Percentiles rank a stretch among this genome's conserved stretches.
These are phyloP conservation scores for Pyrenochaeta sp. DNA, from an alignment of 2,329 filamentous ascomycete species.

Conservation along the genomic window DNA sequence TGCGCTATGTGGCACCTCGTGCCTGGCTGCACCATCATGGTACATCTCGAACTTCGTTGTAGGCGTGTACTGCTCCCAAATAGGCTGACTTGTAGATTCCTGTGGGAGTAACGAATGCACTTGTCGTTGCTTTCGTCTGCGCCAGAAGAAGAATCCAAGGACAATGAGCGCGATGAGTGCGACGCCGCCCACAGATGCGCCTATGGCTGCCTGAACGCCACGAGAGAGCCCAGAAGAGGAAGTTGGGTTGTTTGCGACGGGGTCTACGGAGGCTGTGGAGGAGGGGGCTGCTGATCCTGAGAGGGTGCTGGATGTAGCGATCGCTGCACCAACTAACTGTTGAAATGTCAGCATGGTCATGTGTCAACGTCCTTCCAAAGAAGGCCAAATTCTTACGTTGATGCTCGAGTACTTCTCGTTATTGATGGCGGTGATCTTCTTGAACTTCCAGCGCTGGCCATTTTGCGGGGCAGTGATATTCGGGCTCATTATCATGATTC, in stretches of 20 bases:
- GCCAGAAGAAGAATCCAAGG: conserved; percentile 60
- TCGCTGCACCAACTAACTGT: conserved; percentile 10
- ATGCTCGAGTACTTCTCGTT: conserved; percentile 24
- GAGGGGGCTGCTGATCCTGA: conserved; percentile 1
- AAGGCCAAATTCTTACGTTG: conserved; percentile 10
- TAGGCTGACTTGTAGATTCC: not conserved
- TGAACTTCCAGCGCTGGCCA: conserved; percentile 22
- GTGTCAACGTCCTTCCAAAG: not conserved
- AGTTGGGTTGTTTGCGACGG: conserved; percentile 2
- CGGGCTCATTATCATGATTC: conserved; percentile 16
- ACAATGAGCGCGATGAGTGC: conserved; percentile 67
- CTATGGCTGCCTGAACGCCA: conserved; percentile 29
- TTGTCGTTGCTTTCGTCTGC: conserved; percentile 23
- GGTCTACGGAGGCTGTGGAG: not conserved
- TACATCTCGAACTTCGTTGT: conserved; percentile 20
- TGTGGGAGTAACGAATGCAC: not conserved
- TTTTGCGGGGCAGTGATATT: conserved; percentile 26
- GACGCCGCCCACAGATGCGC: conserved; percentile 21
- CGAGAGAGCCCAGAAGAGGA: conserved; percentile 29
- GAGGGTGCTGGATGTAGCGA: conserved; percentile 3
- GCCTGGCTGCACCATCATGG: conserved; percentile 18
- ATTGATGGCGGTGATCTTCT: conserved; percentile 19
- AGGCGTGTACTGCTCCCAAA: not conserved
- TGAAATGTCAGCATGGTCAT: conserved; percentile 3
- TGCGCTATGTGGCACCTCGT: conserved; percentile 21